A percentile compares a stretch with the other conserved stretches of the same genome.
phyloP scores from a whole-genome alignment of 2,329 filamentous ascomycete genomes.

The Orbilia blumenaviensis region DNA sequence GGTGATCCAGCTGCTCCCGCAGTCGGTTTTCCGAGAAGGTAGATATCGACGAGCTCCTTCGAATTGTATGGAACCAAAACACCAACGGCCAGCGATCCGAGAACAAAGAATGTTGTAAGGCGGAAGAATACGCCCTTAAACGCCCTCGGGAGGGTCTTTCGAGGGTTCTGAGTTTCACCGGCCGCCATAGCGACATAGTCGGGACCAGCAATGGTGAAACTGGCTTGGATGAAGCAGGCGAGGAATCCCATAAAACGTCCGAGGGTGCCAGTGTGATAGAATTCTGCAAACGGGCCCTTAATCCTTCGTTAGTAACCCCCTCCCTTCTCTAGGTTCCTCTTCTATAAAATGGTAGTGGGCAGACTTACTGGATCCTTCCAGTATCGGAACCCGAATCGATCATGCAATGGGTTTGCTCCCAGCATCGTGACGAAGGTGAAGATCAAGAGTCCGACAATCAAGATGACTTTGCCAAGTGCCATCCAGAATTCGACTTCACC shows the following conservation, averaged over 20 bases:
- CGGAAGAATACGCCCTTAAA: constrained; percentile 84
- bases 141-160: constrained; percentile 74
- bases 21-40: constrained; percentile 69
- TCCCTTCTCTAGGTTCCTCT: no score
- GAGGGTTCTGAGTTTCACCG: constrained; percentile 74
- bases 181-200: constrained; percentile 70
- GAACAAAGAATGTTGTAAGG: constrained; percentile 77
- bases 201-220: constrained; percentile 73
- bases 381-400: constrained; percentile 77
- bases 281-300: constrained; percentile 72
- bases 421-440: constrained; percentile 87
- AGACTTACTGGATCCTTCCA: constrained; percentile 63
- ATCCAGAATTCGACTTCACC: constrained; percentile 78
- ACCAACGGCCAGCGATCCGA: constrained; percentile 76
- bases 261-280: constrained; percentile 71
- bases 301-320: neutral
- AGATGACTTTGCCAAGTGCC: constrained; percentile 75
- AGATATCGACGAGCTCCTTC: constrained; percentile 69
- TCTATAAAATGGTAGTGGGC: constrained; percentile 58
- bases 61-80: constrained; percentile 77
- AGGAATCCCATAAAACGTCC: constrained; percentile 81
- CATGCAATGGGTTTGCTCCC: constrained; percentile 77
- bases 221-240: constrained; percentile 76
- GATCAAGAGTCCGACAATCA: constrained; percentile 75
- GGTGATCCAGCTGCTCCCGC: constrained; percentile 71